phyloP scores from a whole-genome alignment of 805 yeast genomes.

The Yarrowia hollandica region DNA sequence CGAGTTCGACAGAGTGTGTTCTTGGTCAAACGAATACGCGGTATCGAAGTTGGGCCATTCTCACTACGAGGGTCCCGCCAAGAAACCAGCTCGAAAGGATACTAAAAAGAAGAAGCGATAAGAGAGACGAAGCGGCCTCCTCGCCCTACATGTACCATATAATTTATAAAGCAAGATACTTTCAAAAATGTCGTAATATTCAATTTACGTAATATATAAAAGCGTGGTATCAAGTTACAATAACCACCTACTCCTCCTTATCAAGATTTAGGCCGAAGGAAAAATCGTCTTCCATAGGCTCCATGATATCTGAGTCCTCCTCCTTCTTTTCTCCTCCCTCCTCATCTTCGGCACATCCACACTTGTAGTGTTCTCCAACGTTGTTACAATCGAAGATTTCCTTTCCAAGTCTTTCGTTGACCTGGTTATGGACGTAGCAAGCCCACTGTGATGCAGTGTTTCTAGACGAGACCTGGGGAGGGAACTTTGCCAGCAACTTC shows the following conservation, averaged over 20 bases:
- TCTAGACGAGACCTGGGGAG: conserved; percentile 80
- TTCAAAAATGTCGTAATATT: no score
- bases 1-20: conserved; percentile 32
- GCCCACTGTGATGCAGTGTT: conserved; percentile 94
- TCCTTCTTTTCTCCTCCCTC: conserved; percentile 43
- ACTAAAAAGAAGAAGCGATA: conserved; percentile 22
- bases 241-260: background rate
- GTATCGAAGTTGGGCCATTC: conserved; percentile 34
- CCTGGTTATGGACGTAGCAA: conserved; percentile 85
- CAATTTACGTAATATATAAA: no score
- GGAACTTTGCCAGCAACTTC: conserved; percentile 62
- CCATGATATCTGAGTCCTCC: conserved; percentile 36
- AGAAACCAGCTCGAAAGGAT: conserved; percentile 5
- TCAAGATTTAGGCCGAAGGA: background rate
- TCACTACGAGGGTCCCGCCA: conserved; percentile 37
- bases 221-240: no score
- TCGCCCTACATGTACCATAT: conserved; percentile 17
- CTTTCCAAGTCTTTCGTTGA: conserved; percentile 69
- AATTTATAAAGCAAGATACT: conserved; percentile 8
- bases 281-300: conserved; percentile 21
- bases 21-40: conserved; percentile 36
- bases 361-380: conserved; percentile 86
- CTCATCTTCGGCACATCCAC: conserved; percentile 89
- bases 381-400: conserved; percentile 78
- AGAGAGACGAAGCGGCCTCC: no score